A percentile compares a stretch with the other conserved stretches of the same genome.
Evolutionary conservation across 768 basidiomycete genomes (phyloP).

Genomic region (Cyclocybe aegerita): DNA sequence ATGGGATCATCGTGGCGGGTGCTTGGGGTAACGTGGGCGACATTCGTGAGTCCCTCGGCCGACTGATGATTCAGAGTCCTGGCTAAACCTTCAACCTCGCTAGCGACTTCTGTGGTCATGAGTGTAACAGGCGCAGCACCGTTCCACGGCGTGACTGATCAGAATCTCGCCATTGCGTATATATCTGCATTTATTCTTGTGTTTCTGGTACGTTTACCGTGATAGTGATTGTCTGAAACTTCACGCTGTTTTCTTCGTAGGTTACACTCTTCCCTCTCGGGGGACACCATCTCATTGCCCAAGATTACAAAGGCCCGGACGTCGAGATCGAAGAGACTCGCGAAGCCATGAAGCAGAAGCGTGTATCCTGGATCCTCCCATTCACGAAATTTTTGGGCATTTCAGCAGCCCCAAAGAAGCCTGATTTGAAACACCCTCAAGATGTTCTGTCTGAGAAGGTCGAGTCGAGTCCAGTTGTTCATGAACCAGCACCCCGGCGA

Average conservation of each 20-base stretch:
- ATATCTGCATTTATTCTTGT: constrained; percentile 61
- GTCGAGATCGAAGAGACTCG: constrained; percentile 55
- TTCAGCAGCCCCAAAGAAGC: neutral
- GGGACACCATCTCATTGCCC: constrained; percentile 49
- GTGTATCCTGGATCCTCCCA: constrained; percentile 18
- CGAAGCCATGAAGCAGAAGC: constrained; percentile 39
- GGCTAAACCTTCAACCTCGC: neutral
- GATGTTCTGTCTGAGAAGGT: constrained; percentile 3
- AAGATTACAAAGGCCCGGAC: constrained; percentile 68
- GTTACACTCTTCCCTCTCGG: constrained; percentile 68
- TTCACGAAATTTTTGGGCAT: neutral
- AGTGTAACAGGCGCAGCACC: constrained; percentile 61
- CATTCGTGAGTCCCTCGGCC: constrained; percentile 48
- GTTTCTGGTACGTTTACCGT: constrained; percentile 44
- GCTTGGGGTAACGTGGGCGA: constrained; percentile 72
- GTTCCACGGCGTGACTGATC: constrained; percentile 57
- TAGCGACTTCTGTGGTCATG: constrained; percentile 67
- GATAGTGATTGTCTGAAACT: neutral
- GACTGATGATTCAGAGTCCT: neutral
- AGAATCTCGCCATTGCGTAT: constrained; percentile 65
- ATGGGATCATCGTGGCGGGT: constrained; percentile 69
- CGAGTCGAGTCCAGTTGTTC: neutral
- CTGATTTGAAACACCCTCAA: neutral
- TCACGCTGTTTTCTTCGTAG: constrained; percentile 26
- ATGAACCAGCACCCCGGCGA: neutral